Conservation (phyloP, 2,329 filamentous ascomycete species). For the Tolypocladium ovalisporum region DNA sequence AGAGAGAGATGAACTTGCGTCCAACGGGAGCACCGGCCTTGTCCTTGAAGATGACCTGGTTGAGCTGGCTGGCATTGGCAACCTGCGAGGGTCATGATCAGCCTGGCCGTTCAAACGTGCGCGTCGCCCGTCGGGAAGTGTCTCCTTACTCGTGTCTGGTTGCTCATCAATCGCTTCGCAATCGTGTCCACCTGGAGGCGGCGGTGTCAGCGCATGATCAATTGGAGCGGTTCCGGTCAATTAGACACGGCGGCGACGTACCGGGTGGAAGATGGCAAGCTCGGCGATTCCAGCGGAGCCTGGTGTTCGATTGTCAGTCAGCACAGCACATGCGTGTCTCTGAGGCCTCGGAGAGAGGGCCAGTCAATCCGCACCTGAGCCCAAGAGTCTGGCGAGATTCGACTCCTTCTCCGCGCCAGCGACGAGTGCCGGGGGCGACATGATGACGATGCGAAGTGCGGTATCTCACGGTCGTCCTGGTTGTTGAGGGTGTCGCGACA, state of each 20-base stretch:
- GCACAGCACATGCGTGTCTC: slow-evolving; percentile 6
- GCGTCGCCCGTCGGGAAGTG: neutral
- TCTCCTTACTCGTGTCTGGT: slow-evolving; percentile 56
- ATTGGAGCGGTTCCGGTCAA: neutral
- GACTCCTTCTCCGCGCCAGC: slow-evolving; percentile 64
- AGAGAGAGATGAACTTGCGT: slow-evolving; percentile 86
- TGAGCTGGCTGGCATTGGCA: slow-evolving; percentile 49
- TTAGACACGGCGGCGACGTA: slow-evolving; percentile 28
- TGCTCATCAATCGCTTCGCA: slow-evolving; percentile 98
- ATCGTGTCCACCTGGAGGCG: slow-evolving; percentile 80
- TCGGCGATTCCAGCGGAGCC: slow-evolving; percentile 90
- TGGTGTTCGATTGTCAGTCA: slow-evolving; percentile 28
- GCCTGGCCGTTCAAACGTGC: slow-evolving; percentile 9
- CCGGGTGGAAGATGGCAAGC: slow-evolving; percentile 84
- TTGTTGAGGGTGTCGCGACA: slow-evolving; percentile 1
- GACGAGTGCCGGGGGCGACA: slow-evolving; percentile 47
- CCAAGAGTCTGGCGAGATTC: slow-evolving; percentile 74
- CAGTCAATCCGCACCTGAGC: slow-evolving; percentile 56
- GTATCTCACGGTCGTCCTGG: neutral
- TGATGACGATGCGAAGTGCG: slow-evolving; percentile 18
- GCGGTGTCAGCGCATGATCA: slow-evolving; percentile 1
- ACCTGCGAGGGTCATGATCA: slow-evolving; percentile 15
- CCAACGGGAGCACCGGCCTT: slow-evolving; percentile 60
- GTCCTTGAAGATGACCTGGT: slow-evolving; percentile 88
- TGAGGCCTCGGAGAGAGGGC: neutral